phyloP scores from a whole-genome alignment of 495 filamentous ascomycete species.

The Xylaria castorea region DNA sequence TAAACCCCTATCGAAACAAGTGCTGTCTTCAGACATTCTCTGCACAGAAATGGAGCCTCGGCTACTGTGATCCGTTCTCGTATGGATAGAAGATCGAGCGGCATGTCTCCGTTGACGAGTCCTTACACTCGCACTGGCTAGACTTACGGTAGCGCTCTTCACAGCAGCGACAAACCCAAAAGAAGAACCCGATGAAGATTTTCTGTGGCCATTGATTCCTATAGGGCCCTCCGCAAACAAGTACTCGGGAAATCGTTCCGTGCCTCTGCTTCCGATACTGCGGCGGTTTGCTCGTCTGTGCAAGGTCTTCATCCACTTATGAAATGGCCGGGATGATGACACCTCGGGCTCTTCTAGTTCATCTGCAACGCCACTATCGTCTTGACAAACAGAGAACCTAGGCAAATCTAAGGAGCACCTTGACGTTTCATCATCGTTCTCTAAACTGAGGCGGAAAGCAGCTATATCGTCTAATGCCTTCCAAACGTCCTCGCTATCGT shows the following conservation, averaged over 20 bases:
- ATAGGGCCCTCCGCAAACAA: constrained; percentile 40
- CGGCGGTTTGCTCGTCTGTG: constrained; percentile 56
- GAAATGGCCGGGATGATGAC: constrained; percentile 51
- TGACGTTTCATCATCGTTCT: constrained; percentile 40
- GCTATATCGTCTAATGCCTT: constrained; percentile 53
- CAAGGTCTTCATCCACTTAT: constrained; percentile 65
- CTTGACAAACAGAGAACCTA: constrained; percentile 32
- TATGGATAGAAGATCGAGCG: constrained; percentile 59
- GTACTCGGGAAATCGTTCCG: constrained; percentile 56
- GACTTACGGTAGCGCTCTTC: constrained; percentile 77
- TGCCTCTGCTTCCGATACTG: constrained; percentile 33
- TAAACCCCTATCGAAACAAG: constrained; percentile 56
- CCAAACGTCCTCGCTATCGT: constrained; percentile 38
- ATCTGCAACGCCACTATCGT: constrained; percentile 22
- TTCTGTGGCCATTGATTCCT: constrained; percentile 53
- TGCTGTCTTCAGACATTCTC: constrained; percentile 73
- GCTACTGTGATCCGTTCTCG: constrained; percentile 68
- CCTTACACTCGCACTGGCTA: constrained; percentile 70
- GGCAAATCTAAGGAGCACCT: constrained; percentile 38
- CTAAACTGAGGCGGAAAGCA: constrained; percentile 45
- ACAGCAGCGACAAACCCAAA: constrained; percentile 75
- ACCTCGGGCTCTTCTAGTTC: constrained; percentile 25
- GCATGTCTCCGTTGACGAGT: constrained; percentile 63
- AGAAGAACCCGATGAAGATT: constrained; percentile 72
- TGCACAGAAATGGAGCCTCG: constrained; percentile 63